A percentile compares a stretch with the other conserved stretches of the same genome.
These are phyloP conservation scores for Polytolypa hystricis DNA, from an alignment of 2,329 filamentous ascomycete species.

Conservation along the genomic window DNA sequence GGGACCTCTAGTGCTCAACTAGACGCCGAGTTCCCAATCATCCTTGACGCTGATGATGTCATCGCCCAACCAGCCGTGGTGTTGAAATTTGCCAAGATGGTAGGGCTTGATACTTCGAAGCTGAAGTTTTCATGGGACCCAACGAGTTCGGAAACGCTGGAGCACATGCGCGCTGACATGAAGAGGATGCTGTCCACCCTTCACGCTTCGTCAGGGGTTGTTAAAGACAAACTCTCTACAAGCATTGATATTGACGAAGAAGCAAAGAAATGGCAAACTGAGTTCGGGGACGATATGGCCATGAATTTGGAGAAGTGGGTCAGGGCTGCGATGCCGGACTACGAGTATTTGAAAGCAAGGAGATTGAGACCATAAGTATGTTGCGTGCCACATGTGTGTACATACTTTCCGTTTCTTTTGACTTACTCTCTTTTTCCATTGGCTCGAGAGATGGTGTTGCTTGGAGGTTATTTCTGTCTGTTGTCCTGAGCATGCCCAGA, in stretches of 20 bases:
- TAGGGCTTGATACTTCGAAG: constrained; percentile 22
- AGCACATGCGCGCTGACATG: constrained; percentile 17
- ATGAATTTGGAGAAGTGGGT: constrained; percentile 19
- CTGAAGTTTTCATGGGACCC: constrained; percentile 25
- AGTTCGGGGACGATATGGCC: constrained; percentile 23
- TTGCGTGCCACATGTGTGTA: too few species aligned
- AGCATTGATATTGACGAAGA: constrained; percentile 26
- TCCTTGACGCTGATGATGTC: constrained; percentile 30
- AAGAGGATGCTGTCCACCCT: too few species aligned
- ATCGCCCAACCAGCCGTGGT: constrained; percentile 23
- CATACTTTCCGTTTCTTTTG: too few species aligned
- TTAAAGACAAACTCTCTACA: constrained; percentile 20
- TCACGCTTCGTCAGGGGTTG: constrained; percentile 21
- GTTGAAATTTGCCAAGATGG: constrained; percentile 16
- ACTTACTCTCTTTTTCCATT: too few species aligned
- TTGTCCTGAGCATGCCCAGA: too few species aligned
- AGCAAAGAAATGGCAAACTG: constrained; percentile 24
- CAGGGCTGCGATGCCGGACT: constrained; percentile 27
- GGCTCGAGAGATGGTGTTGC: too few species aligned
- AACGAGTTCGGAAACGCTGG: constrained; percentile 6
- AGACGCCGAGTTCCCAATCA: constrained; percentile 14
- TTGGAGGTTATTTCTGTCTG: too few species aligned
- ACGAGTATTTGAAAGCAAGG: constrained; percentile 26
- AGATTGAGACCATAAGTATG: too few species aligned
- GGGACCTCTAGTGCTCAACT: neutral